phyloP scores from a whole-genome alignment of 768 basidiomycete species.

The Agaricus blazei region DNA sequence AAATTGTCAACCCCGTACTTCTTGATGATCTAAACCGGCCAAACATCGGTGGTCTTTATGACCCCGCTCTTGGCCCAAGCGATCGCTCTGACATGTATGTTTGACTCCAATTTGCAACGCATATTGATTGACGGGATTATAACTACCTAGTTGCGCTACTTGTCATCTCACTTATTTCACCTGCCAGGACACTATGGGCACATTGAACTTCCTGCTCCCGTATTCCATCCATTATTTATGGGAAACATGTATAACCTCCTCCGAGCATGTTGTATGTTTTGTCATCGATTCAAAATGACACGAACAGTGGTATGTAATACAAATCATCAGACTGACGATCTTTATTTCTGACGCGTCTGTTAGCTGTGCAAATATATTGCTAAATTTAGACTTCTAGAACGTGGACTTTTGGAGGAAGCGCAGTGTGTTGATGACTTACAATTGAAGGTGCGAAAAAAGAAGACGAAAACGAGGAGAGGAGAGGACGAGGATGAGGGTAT shows the following conservation, averaged over 20 bases:
- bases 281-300: conserved; percentile 84
- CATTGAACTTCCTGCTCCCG: conserved; percentile 91
- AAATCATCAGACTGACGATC: background rate
- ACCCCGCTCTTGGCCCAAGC: conserved; percentile 90
- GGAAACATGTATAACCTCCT: conserved; percentile 83
- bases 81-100: conserved; percentile 88
- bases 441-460: conserved; percentile 30
- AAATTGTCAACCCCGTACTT: conserved; percentile 88
- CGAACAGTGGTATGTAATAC: conserved; percentile 53
- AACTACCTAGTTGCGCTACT: conserved; percentile 72
- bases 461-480: conserved; percentile 25
- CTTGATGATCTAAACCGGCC: conserved; percentile 93
- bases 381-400: conserved; percentile 83
- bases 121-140: conserved; percentile 6
- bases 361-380: conserved; percentile 82
- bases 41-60: conserved; percentile 89
- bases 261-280: conserved; percentile 87
- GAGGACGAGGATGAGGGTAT: conserved; percentile 36
- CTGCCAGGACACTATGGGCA: conserved; percentile 98
- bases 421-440: conserved; percentile 68
- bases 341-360: conserved; percentile 7
- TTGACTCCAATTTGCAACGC: background rate
- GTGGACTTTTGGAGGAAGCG: conserved; percentile 82
- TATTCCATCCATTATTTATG: conserved; percentile 97
- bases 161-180: conserved; percentile 90